Conservation (phyloP, 345 rosid genomes). For the Noccaea caerulescens region DNA sequence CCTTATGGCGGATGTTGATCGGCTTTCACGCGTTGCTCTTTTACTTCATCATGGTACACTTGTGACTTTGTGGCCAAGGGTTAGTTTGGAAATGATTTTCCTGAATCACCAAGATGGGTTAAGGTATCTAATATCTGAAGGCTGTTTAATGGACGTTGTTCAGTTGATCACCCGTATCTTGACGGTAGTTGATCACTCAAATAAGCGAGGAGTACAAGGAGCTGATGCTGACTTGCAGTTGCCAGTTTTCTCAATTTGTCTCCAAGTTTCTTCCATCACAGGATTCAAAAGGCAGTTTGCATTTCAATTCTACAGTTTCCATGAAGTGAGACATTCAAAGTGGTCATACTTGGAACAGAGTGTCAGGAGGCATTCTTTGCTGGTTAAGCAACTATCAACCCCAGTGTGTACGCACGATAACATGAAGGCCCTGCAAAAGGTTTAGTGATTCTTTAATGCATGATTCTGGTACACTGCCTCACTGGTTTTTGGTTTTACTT, state of each 20-base stretch:
- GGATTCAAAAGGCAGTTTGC: slow-evolving; percentile 62
- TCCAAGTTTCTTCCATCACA: slow-evolving; percentile 62
- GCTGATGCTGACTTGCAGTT: slow-evolving; percentile 54
- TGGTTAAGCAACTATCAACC: slow-evolving; percentile 59
- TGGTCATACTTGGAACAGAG: slow-evolving; percentile 63
- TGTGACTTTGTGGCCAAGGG: slow-evolving; percentile 66
- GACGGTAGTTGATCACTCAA: slow-evolving; percentile 51
- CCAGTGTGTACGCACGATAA: slow-evolving; percentile 72
- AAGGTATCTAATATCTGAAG: slow-evolving; percentile 76
- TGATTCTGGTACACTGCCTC: slow-evolving; percentile 24
- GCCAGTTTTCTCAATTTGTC: slow-evolving; percentile 76
- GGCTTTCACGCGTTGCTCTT: slow-evolving; percentile 51
- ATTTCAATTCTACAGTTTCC: slow-evolving; percentile 64
- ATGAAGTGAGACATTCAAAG: slow-evolving; percentile 58
- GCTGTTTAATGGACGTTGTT: slow-evolving; percentile 73
- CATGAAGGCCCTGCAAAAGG: slow-evolving; percentile 62
- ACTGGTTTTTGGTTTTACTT: slow-evolving; percentile 6
- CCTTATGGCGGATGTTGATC: slow-evolving; percentile 45
- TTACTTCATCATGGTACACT: slow-evolving; percentile 66
- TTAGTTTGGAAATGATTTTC: slow-evolving; percentile 87
- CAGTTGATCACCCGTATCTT: slow-evolving; percentile 63
- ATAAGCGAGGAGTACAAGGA: slow-evolving; percentile 52
- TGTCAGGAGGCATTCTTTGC: slow-evolving; percentile 60
- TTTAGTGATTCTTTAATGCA: slow-evolving; percentile 31
- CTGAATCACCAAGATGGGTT: slow-evolving; percentile 74